phyloP scores from a whole-genome alignment of 371 early-diverging fungal species.

The Mucor lusitanicus region DNA sequence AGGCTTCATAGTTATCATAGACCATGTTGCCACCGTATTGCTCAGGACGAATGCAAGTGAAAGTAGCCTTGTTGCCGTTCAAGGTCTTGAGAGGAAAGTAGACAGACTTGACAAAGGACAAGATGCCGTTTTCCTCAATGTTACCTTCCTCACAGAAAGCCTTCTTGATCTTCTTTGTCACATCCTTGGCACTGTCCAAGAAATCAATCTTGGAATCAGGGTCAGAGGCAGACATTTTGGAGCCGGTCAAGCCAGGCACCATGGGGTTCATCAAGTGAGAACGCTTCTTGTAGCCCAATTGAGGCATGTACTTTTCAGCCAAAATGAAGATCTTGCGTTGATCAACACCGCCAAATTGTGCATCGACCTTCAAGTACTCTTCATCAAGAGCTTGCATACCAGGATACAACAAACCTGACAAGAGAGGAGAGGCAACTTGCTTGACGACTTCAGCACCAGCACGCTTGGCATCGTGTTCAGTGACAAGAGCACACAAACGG shows the following conservation, averaged over 20 bases:
- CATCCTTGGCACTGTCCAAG: constrained; percentile 85
- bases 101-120: constrained; percentile 89
- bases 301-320: constrained; percentile 97
- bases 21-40: constrained; percentile 86
- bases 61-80: constrained; percentile 60
- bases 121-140: constrained; percentile 91
- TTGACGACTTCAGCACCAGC: constrained; percentile 99
- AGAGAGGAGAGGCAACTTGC: constrained; percentile 94
- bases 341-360: constrained; percentile 99
- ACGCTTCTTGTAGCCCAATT: constrained; percentile 97
- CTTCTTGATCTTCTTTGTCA: constrained; percentile 94
- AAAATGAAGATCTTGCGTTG: constrained; percentile 99
- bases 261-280: constrained; percentile 99
- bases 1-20: constrained; percentile 71
- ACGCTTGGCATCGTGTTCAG: constrained; percentile 97
- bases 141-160: constrained; percentile 99
- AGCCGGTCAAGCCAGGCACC: constrained; percentile 97
- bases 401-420: constrained; percentile 98
- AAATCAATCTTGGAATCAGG: constrained; percentile 98
- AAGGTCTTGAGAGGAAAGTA: constrained; percentile 84
- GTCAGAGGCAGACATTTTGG: constrained; percentile 99
- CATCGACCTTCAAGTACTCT: constrained; percentile 97
- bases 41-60: constrained; percentile 78
- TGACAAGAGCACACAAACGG: constrained; percentile 85
- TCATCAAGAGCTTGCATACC: constrained; percentile 99